A percentile compares a stretch with the other conserved stretches of the same genome.
These are phyloP conservation scores for Aspergillus diversus DNA, from an alignment of 495 filamentous ascomycete species.

Conservation along the genomic window DNA sequence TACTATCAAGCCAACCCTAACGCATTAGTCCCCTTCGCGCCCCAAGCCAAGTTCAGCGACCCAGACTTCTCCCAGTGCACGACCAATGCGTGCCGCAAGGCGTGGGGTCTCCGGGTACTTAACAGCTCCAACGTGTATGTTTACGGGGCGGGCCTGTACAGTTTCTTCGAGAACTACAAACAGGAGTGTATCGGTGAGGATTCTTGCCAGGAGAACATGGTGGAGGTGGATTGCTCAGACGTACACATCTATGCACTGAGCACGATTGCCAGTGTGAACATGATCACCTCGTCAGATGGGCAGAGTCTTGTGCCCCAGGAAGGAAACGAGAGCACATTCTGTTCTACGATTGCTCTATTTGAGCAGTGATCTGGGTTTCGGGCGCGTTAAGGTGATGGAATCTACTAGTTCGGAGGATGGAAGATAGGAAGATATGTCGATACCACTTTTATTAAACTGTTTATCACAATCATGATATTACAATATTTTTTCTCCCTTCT, in stretches of 20 bases:
- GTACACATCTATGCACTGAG: slow-evolving; percentile 78
- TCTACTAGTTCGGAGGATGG: too few relatives aligned
- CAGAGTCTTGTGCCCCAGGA: slow-evolving; percentile 57
- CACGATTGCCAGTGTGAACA: slow-evolving; percentile 86
- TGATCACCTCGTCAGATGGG: slow-evolving; percentile 66
- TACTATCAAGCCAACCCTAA: slow-evolving; percentile 90
- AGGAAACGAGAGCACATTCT: slow-evolving; percentile 74
- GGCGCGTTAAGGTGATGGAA: too few relatives aligned
- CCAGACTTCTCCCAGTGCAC: slow-evolving; percentile 72
- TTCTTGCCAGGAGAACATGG: slow-evolving; percentile 85
- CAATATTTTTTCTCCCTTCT: neutral
- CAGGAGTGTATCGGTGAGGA: slow-evolving; percentile 75
- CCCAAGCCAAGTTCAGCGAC: slow-evolving; percentile 67
- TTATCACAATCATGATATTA: neutral
- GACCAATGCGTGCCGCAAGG: slow-evolving; percentile 68
- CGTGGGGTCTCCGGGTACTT: slow-evolving; percentile 82
- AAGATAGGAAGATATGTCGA: neutral
- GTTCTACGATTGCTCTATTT: slow-evolving; percentile 73
- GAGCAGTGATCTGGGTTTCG: slow-evolving; percentile 32
- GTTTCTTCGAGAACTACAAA: slow-evolving; percentile 85
- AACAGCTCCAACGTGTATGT: slow-evolving; percentile 68
- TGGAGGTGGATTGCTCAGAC: slow-evolving; percentile 74
- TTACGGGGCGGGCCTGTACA: slow-evolving; percentile 82
- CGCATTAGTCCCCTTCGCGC: slow-evolving; percentile 67
- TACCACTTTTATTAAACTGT: slow-evolving; percentile 8